Evolutionary conservation across 257 asterid species (phyloP), one percentile per base, ranked within the genome.

Genomic region (Nicotiana tabacum): DNA sequence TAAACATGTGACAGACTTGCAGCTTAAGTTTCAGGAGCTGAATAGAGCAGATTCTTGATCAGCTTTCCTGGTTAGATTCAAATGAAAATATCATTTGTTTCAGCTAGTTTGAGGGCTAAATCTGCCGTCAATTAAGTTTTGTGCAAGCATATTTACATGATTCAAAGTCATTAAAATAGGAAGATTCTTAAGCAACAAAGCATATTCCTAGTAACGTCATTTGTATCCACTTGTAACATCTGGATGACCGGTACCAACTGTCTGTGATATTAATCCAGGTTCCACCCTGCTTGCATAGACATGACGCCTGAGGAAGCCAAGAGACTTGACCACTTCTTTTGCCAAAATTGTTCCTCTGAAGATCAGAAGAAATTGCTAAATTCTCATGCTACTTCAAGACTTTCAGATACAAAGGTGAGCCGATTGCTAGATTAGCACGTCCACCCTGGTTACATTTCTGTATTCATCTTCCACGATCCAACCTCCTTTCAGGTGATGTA

Each of bases 201-300:
- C 79, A 46, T 74, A 46, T 48, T 48, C 61, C 39, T 48, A 74
- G 65, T 76, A 30, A 76, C 46, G 4, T 51, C 64, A 51, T 16
- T 76, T 15, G 80, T 8, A 6, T 74, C 43, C 27, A 74, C 80
- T 27, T 51, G 30, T 29, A 76, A 76, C 80, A 51, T 76, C 80
- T 29, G 43, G 27, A 76, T 76, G 79, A 74, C 61, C 48, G 80
- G 4, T 11, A 13, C 5, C 18, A 79, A 9, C 76, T 43, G 17
- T 78, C 17, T 61, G 68, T 79, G 67, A 80, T 82, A 83, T 74
- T 85, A 83, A 76, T 86, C 80, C 93, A 94, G 98, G 98, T 94
- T 93, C 87, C 98, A 94, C 85, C 98, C 98, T 12, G 27, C 83
- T 80, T 94, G 98, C 89, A 84, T 93, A 84, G 96, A 88, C 60